Base-by-base conservation (phyloP, 176 grass and related monocot genomes). In the Coix lacrymajobi region DNA sequence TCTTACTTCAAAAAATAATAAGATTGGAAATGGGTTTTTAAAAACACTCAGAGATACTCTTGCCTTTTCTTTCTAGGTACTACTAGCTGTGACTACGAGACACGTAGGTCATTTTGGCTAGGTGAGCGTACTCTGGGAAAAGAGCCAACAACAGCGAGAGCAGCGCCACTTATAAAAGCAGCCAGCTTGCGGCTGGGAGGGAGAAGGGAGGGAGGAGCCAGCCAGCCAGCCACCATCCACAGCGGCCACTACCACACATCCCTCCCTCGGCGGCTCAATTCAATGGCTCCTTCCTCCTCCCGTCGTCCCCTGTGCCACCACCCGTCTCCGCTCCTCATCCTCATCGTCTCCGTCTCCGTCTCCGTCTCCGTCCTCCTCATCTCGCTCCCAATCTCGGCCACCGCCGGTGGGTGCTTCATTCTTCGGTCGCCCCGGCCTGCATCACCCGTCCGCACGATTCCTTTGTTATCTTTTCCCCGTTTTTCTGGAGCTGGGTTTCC, bases 351-450 rank as follows among this genome's bases (percentile, higher is more conserved):
- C 75, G 30, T 45, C n/a, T 43, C 33, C 77, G 7, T n/a, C n/a
- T n/a, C n/a, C n/a, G n/a, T 49, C 70, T 0, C 14, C 63, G 16
- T 86, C 66, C 34, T 90, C 58, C 11, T 83, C 24, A 20, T 73
- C 9, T 67, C 76, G 3, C 8, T 79, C 11, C 28, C 70, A 14
- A 4, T 82, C 74, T 60, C 65, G 1, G 8, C 32, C 54, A 58
- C 54, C n/a, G 22, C 54, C 22, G 83, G 94, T 97, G 76, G 24
- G 81, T 76, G 61, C 19, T 17, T 88, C 11, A 13, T 3, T 49
- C 11, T 25, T 33, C 69, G 37, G 19, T 20, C 8, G n/a, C 34
- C 24, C 43, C n/a, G n/a, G n/a, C n/a, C 48, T 34, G 6, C 38
- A 36, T 39, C 52, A 38, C 16, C 8, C 34, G 9, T n/a, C 30